Evolutionary conservation across 768 basidiomycete species (phyloP).

Genomic region (Trametes villosa): DNA sequence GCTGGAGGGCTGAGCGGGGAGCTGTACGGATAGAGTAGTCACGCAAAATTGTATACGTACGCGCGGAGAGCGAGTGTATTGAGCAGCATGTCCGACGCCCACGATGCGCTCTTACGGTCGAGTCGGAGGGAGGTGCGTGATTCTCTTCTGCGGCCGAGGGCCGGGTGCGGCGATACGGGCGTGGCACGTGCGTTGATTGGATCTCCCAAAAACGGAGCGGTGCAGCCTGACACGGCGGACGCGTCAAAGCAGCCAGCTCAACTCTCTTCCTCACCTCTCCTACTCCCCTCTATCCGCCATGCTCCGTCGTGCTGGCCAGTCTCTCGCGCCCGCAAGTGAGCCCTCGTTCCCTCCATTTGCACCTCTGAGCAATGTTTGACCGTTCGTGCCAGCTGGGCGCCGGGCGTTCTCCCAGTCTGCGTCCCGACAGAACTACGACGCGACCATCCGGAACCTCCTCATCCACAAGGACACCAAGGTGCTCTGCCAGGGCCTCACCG

Average conservation of each 20-base stretch:
- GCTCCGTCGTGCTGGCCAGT: conserved; percentile 66
- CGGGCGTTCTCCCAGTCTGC: conserved; percentile 83
- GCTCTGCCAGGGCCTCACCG: conserved; percentile 87
- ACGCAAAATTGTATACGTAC: conserved; percentile 25
- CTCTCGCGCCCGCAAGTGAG: conserved; percentile 57
- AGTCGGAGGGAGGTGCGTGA: neutral
- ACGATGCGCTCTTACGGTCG: too few species aligned
- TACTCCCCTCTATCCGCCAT: conserved; percentile 38
- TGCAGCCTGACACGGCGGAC: conserved; percentile 9
- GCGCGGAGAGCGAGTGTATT: too few species aligned
- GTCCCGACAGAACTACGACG: conserved; percentile 77
- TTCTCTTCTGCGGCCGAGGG: neutral
- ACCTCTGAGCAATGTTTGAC: neutral
- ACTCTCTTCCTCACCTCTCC: conserved; percentile 18
- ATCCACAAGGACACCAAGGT: conserved; percentile 96
- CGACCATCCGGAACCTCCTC: conserved; percentile 88
- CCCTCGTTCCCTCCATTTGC: neutral
- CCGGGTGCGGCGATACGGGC: neutral
- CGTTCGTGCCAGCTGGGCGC: conserved; percentile 54
- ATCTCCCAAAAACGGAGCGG: conserved; percentile 13
- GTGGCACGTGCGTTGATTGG: conserved; percentile 23
- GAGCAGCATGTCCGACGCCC: too few species aligned
- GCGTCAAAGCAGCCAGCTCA: conserved; percentile 21
- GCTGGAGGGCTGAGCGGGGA: conserved; percentile 39
- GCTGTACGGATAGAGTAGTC: conserved; percentile 13